Evolutionary conservation across 306 rosid species (phyloP).

Genomic region (Ormosia semicastrata): DNA sequence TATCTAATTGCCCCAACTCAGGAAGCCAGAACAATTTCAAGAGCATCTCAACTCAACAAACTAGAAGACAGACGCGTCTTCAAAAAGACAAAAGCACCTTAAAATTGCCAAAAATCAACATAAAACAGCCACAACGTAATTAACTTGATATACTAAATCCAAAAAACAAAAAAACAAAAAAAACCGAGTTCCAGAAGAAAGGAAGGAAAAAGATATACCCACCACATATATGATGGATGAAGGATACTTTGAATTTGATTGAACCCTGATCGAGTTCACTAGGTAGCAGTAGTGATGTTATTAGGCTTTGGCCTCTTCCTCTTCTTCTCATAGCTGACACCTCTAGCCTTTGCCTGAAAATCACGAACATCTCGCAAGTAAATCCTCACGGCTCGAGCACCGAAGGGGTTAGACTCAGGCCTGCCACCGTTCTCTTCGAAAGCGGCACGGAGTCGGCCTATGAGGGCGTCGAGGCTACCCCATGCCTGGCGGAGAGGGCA

Average conservation of each 20-base stretch:
- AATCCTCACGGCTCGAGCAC: conserved; percentile 63
- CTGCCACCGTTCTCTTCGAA: conserved; percentile 77
- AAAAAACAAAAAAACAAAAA: too few relatives aligned
- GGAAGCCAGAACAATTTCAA: background rate
- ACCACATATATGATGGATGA: background rate
- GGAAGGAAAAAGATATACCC: background rate
- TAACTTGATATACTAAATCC: too few relatives aligned
- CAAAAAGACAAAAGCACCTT: background rate
- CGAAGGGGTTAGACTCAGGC: conserved; percentile 71
- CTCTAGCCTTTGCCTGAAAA: conserved; percentile 85
- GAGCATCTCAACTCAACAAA: background rate
- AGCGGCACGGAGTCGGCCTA: conserved; percentile 95
- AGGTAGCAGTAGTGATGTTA: background rate
- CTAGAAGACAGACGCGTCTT: background rate
- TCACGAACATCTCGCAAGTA: conserved; percentile 89
- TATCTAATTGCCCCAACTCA: background rate
- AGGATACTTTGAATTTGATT: background rate
- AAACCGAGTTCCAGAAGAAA: background rate
- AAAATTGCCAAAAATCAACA: background rate
- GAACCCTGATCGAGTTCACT: background rate
- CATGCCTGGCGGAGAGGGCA: conserved; percentile 94
- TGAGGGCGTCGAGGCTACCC: conserved; percentile 96
- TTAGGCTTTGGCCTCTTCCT: conserved; percentile 72
- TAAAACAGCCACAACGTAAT: background rate
- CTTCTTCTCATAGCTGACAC: conserved; percentile 92